Base-by-base conservation (phyloP, 257 asterid species). In the Jaltomata sinuosa region DNA sequence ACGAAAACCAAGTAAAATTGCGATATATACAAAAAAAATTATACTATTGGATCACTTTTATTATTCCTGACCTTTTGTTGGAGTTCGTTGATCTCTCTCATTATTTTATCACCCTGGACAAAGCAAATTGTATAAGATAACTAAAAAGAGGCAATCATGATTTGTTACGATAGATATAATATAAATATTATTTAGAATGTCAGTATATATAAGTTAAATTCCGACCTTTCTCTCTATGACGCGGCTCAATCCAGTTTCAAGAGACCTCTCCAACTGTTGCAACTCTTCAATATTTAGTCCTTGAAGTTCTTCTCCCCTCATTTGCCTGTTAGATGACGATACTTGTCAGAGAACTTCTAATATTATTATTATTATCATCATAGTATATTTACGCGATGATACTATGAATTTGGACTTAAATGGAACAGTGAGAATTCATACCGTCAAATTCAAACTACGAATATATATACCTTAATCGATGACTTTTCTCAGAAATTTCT, bases 301-400 rank as follows among this genome's bases (percentile, higher is more conserved):
- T 82, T 91, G 95, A 53, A 96, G 94, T 84, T 96, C 97, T 89
- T 96, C 98, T 4, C 98, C 99, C 83, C 98, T 93, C 98, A 96
- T 93, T 86, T 86, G 95, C 92, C 99, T 96, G 79, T 80, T 57
- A 29, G 22, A 2, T 22, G 54, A 67, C 18, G 42, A 0, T 16
- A 32, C 7, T 65, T 65, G 15, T 65, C 3, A 65, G 22, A 65
- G 47, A 32, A 31, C 14, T 32, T 18, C 2, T 34, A 67, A 7
- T 32, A 65, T 34, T 18, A 67, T 27, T 59, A 22, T 22, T 59
- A 1, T 31, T 14, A 2, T 62, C 2, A 15, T n/a, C n/a, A n/a
- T 61, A 61, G 25, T 6, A 8, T 27, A 0, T 62, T 29, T 62
- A 62, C 1, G 6, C 0, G 25, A 0, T 65, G 0, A 0, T 65